phyloP scores from a whole-genome alignment of 2,329 filamentous ascomycete genomes.

The Cytospora schulzeri region DNA sequence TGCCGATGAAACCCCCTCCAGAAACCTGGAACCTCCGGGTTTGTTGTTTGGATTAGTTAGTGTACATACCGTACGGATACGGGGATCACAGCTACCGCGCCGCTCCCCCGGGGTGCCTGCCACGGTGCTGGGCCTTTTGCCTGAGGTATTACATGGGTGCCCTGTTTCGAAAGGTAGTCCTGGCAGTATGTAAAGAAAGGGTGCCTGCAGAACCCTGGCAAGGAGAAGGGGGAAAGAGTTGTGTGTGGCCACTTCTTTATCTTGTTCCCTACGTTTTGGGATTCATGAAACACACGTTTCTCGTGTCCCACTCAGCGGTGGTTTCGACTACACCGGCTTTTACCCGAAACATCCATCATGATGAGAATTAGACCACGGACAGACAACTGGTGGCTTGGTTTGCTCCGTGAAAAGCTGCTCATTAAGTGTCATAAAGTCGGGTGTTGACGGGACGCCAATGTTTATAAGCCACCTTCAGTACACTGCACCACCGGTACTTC shows the following conservation, averaged over 20 bases:
- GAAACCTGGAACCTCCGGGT: neutral
- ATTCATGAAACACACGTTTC: slow-evolving; percentile 27
- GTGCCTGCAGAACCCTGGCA: neutral
- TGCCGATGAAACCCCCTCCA: neutral
- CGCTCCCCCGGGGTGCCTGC: slow-evolving; percentile 10
- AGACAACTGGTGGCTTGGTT: neutral
- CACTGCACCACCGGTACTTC: too few relatives aligned
- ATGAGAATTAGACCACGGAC: neutral
- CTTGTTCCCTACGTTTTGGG: slow-evolving; percentile 16
- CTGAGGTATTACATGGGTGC: slow-evolving; percentile 4
- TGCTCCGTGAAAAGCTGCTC: neutral
- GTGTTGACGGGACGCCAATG: neutral
- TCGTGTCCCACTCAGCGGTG: slow-evolving; percentile 25
- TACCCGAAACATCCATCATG: neutral
- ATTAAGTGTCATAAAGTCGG: neutral
- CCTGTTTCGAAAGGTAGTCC: slow-evolving; percentile 6
- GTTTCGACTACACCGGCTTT: slow-evolving; percentile 22
- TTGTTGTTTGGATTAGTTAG: too few relatives aligned
- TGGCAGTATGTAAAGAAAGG: too few relatives aligned
- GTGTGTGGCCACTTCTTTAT: slow-evolving; percentile 4
- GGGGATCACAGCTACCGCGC: slow-evolving; percentile 2
- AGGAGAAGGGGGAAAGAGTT: slow-evolving; percentile 11
- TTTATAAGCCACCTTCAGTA: too few relatives aligned
- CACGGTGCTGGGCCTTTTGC: neutral
- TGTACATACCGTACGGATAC: neutral